Evolutionary conservation across 2,329 filamentous ascomycete species (phyloP), one percentile per base, ranked within the genome.

Genomic region (Elsinoe batatas): DNA sequence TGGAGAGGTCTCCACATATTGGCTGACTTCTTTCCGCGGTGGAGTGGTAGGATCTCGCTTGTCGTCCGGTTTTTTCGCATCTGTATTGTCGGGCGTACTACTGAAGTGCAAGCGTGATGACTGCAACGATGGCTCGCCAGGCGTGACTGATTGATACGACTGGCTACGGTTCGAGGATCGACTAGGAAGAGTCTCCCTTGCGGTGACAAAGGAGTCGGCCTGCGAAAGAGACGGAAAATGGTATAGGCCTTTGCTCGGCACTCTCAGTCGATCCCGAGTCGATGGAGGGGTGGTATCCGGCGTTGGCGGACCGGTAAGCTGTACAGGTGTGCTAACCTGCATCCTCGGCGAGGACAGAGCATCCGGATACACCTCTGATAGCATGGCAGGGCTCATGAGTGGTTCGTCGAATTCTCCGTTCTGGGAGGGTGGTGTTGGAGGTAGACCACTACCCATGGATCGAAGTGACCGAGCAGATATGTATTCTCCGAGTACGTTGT

Each of bases 121-220:
- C n/a, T 40, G 30, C 2, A 17, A 8, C 5, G 20, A 18, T 10
- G 15, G 4, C 3, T 38, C 49, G 4, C 35, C 49, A 22, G 18
- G 30, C 8, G 11, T 18, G 3, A 17, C 20, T 1, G 40, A 33
- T 13, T 18, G 20, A 5, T 44, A 38, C 5, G 40, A 26, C 36
- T 60, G 57, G 43, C 59, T 63, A 13, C 63, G 63, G 54, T 64
- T 65, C 12, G 63, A 60, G 36, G 71, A 68, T 0, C 69, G 68
- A 20, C 67, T 67, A 4, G 64, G 59, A 8, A 64, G 65, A 13
- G 72, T 69, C 60, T 76, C 74, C 56, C 67, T 65, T 10, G 74
- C 74, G 1, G 74, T 76, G 43, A 65, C 69, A 61, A 75, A 76
- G 0, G 73, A 76, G 22, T 75, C 74, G 32, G 72, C 72, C 18